Base-by-base conservation (phyloP, 352 stramenopile genomes). In the Phytopythium helicoides region DNA sequence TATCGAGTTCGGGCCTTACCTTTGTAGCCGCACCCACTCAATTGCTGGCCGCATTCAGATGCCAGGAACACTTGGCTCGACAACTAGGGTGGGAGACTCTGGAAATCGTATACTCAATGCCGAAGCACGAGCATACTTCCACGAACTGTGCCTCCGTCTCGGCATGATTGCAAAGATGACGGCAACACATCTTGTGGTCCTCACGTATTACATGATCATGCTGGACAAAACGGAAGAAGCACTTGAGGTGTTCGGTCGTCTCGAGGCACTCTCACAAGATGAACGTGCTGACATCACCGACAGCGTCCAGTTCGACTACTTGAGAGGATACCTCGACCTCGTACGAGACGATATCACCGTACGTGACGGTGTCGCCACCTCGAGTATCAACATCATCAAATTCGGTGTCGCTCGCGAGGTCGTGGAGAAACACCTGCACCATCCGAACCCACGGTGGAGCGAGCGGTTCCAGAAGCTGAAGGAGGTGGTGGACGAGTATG, bases 241-340 rank as follows among this genome's bases (percentile, higher is more conserved):
- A 19, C 36, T 81, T 34, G 42, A 57, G 3, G 51, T 73, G 46
- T 77, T 86, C 42, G 42, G 39, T 31, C 66, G 54, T 6, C 36
- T 80, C 10, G 42, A 68, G 10, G 35, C 9, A 10, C 21, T 61
- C 9, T 18, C 42, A 8, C 18, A 18, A 12, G n/a, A 31, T 18
- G n/a, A n/a, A 11, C 45, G 28, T 15, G 44, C 22, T 19, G 53
- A 18, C 14, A 42, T 68, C 41, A 56, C 67, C n/a, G 34, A 40
- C 38, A 69, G 56, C 21, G 47, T 90, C 23, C 68, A 73, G 22
- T 86, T 71, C 33, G 75, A 83, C 28, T 91, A 88, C 44, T 71
- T 91, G 31, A 41, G 49, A 39, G 63, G 70, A 22, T 91, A 84
- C 58, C 58, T 91, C 28, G 75, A 88, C 42, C 80, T 86, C 45